Base-by-base conservation (phyloP, 768 basidiomycete genomes). In the Tremella fuciformis region DNA sequence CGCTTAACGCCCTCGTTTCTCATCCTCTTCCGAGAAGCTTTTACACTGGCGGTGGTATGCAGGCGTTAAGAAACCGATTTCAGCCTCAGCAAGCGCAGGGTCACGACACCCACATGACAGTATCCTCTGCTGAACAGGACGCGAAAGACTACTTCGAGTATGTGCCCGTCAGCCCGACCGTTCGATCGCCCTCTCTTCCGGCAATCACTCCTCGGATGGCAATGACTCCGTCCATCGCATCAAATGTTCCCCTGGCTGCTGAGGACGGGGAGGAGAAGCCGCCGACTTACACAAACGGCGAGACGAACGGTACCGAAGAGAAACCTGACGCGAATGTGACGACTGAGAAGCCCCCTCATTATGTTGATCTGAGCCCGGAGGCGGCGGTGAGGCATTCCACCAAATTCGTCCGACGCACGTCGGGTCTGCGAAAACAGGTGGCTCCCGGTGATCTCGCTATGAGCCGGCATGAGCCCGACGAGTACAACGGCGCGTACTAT, bases 1-100 rank as follows among this genome's bases (percentile, higher is more conserved):
- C 89, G 0, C 94, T 99, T 75, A 99, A 99, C 67, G 88, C 93
- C 60, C 87, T 97, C 60, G 94, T 96, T 15, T 93, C 91, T 52
- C 91, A 98, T 75, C 96, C 96, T 1, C 81, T 99, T 0, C 93
- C 96, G 0, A 78, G 83, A 13, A 85, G 86, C 0, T 99, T 98
- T 79, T 98, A 97, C 68, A 87, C 91, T 75, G 85, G 87, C 8
- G 91, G 91, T 4, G 94, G 96, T 6, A 82, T 99, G 62, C 86
- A 90, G 72, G 83, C 88, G 52, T 83, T 99, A 2, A 84, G 96
- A 18, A 88, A 92, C 59, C 85, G 91, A n/a, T 97, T 98, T 69
- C 87, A 76, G 21, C 79, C 78, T 6, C 77, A 78, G 24, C 59
- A 66, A 19, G 15, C 51, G 46, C 37, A 55, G 25, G 15, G 40